Evolutionary conservation across 2,329 filamentous ascomycete genomes (phyloP).

Genomic region (Xylaria sp.): DNA sequence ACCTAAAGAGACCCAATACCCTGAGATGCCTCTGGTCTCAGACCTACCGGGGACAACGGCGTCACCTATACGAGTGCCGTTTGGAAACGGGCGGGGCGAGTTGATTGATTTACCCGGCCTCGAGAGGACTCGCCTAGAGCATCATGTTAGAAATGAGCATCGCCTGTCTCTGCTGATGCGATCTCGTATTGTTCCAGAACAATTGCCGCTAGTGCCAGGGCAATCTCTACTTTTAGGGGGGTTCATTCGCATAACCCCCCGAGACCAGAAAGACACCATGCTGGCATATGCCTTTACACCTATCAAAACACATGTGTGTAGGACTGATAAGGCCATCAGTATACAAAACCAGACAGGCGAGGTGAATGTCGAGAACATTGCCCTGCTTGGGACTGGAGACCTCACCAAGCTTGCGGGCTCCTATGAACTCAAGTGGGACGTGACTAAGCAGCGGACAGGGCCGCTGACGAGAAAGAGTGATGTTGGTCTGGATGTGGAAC

Average conservation of each 20-base stretch:
- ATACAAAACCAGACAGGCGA: conserved; percentile 74
- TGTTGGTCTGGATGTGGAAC: conserved; percentile 71
- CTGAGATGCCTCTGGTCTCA: conserved; percentile 86
- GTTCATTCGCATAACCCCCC: conserved; percentile 86
- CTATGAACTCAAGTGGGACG: conserved; percentile 81
- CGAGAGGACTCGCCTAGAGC: conserved; percentile 76
- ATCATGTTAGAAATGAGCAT: conserved; percentile 74
- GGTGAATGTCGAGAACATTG: conserved; percentile 71
- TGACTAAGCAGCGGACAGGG: conserved; percentile 82
- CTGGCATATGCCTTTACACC: conserved; percentile 90
- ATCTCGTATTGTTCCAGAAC: conserved; percentile 76
- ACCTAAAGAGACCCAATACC: conserved; percentile 78
- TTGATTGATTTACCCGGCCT: conserved; percentile 93
- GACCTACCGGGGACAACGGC: conserved; percentile 92
- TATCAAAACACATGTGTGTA: conserved; percentile 78
- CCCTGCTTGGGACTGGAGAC: conserved; percentile 65
- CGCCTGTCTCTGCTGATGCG: conserved; percentile 81
- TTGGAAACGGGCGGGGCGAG: conserved; percentile 86
- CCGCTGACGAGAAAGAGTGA: conserved; percentile 74
- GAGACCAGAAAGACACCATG: conserved; percentile 71
- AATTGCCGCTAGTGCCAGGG: conserved; percentile 76
- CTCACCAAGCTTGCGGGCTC: conserved; percentile 76
- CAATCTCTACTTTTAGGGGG: conserved; percentile 88
- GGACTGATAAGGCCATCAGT: conserved; percentile 80
- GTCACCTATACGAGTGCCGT: conserved; percentile 92